Percentiles rank a stretch among this genome's conserved stretches.
These are phyloP conservation scores for Eimeria maxima DNA, from an alignment of 169 alveolate genomes.

Conservation along the genomic window DNA sequence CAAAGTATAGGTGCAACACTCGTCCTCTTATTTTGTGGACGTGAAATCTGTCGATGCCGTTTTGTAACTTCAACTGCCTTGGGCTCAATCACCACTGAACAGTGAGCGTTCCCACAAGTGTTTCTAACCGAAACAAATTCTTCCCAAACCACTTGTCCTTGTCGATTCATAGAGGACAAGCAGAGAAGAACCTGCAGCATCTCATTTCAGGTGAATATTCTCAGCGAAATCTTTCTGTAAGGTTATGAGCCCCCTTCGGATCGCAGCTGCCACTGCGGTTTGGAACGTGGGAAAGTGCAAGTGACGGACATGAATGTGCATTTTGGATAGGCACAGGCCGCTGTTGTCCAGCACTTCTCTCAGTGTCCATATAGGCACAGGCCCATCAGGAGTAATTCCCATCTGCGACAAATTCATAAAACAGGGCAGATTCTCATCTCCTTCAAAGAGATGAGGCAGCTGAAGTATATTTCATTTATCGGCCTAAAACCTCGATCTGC, in stretches of 20 bases:
- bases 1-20: neutral
- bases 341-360: conserved; percentile 76
- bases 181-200: conserved; percentile 68
- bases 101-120: neutral
- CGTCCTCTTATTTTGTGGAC: neutral
- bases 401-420: conserved; percentile 21
- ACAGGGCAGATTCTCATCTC: neutral
- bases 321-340: conserved; percentile 76
- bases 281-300: neutral
- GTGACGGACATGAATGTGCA: conserved; percentile 79
- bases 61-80: neutral
- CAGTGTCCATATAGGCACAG: conserved; percentile 74
- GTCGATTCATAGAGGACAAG: conserved; percentile 62
- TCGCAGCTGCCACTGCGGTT: neutral
- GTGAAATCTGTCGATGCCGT: neutral
- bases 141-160: conserved; percentile 60
- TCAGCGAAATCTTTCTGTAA: neutral
- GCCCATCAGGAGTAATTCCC: conserved; percentile 48
- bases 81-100: neutral
- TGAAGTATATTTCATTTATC: neutral
- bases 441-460: neutral
- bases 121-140: conserved; percentile 45
- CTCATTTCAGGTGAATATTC: neutral
- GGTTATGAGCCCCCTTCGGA: neutral
- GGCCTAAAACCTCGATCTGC: neutral